Evolutionary conservation across 306 rosid genomes (phyloP).

Genomic region (Fragaria vesca): DNA sequence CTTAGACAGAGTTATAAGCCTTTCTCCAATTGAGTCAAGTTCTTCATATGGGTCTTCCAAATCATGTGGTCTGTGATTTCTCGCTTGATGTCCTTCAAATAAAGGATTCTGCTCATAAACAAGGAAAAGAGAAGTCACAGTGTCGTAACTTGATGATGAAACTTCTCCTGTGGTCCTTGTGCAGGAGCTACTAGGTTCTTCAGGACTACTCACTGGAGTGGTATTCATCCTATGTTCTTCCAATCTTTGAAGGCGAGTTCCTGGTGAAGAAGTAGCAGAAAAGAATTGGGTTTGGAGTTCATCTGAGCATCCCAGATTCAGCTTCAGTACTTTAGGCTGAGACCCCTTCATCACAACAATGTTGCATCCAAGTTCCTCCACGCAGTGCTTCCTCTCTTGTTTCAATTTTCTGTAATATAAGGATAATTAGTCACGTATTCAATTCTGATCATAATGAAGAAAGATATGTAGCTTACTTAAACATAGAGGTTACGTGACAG

Average conservation of each 20-base stretch:
- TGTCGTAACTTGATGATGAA: constrained; percentile 60
- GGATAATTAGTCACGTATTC: constrained; percentile 4
- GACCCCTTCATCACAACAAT: constrained; percentile 81
- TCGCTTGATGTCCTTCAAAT: constrained; percentile 42
- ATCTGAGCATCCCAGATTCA: constrained; percentile 64
- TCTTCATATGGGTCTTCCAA: constrained; percentile 40
- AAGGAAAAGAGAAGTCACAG: constrained; percentile 54
- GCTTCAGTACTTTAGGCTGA: constrained; percentile 79
- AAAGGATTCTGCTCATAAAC: constrained; percentile 86
- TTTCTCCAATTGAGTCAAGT: constrained; percentile 47
- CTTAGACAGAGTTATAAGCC: constrained; percentile 34
- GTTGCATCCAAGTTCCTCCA: constrained; percentile 84
- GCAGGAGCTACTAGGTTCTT: constrained; percentile 57
- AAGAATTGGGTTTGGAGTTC: constrained; percentile 78
- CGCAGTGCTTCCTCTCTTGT: constrained; percentile 82
- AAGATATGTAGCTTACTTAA: background rate
- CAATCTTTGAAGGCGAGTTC: constrained; percentile 38
- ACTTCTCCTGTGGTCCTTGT: constrained; percentile 54
- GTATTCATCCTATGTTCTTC: constrained; percentile 62
- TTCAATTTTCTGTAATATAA: constrained; percentile 75
- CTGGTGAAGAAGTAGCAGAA: constrained; percentile 75
- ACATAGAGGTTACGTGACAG: background rate
- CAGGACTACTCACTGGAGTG: constrained; percentile 87
- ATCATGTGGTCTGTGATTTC: constrained; percentile 36
- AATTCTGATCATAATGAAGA: background rate